A percentile compares a stretch with the other conserved stretches of the same genome.
Evolutionary conservation across 805 yeast species (phyloP).

Genomic region (Cyberlindnera bimundalis): DNA sequence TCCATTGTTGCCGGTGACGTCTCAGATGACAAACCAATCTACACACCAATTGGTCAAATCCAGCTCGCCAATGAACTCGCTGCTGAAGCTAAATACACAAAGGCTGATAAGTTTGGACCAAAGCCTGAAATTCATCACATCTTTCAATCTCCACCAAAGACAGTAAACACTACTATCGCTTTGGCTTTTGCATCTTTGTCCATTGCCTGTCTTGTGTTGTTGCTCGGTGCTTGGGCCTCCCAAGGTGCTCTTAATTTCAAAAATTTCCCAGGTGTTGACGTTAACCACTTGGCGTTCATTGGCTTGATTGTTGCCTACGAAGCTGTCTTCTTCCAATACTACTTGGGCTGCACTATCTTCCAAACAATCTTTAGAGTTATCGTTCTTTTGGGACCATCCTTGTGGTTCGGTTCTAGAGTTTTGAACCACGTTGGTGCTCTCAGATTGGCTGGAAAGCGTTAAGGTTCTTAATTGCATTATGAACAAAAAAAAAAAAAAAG

Average conservation of each 20-base stretch:
- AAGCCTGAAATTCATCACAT: constrained; percentile 29
- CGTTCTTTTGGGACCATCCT: constrained; percentile 24
- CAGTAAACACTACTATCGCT: constrained; percentile 21
- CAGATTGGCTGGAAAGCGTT: constrained; percentile 30
- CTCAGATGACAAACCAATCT: constrained; percentile 12
- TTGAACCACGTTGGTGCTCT: constrained; percentile 26
- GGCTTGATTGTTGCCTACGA: constrained; percentile 22
- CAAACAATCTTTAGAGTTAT: constrained; percentile 19
- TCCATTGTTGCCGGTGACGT: constrained; percentile 20
- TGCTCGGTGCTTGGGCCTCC: constrained; percentile 20
- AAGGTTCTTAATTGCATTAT: background rate
- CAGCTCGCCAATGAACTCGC: constrained; percentile 19
- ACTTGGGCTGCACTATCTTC: constrained; percentile 25
- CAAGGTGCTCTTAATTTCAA: constrained; percentile 23
- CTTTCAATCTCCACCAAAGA: constrained; percentile 23
- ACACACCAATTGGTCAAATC: constrained; percentile 20
- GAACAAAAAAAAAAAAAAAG: background rate
- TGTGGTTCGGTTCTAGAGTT: constrained; percentile 29
- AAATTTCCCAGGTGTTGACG: constrained; percentile 18
- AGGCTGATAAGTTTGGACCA: constrained; percentile 21
- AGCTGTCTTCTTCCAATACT: constrained; percentile 26
- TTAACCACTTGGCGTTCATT: constrained; percentile 19
- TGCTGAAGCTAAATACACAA: constrained; percentile 12
- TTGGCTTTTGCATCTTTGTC: constrained; percentile 19
- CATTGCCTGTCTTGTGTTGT: constrained; percentile 11